These are phyloP conservation scores for Kitagawia praeruptora DNA, from an alignment of 129 eudicot genomes.

Conservation along the genomic window DNA sequence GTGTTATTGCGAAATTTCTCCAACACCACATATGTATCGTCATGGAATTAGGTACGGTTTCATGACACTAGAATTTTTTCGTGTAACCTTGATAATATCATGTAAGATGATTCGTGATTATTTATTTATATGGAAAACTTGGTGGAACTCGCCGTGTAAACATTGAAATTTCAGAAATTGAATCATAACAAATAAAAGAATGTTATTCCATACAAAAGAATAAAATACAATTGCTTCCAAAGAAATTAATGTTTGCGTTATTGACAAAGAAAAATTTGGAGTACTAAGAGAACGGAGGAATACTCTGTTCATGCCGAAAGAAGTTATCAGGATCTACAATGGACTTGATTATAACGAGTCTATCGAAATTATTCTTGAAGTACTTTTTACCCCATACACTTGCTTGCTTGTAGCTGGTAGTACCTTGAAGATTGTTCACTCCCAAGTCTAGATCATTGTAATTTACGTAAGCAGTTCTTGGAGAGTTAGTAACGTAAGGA, in stretches of 20 bases:
- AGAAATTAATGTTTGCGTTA: too few species aligned
- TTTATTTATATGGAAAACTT: too few species aligned
- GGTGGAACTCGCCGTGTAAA: background rate
- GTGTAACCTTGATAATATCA: too few species aligned
- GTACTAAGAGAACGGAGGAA: background rate
- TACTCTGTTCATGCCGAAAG: background rate
- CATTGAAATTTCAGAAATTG: background rate
- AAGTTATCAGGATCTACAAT: background rate
- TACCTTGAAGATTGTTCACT: background rate
- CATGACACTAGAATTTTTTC: too few species aligned
- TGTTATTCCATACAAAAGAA: too few species aligned
- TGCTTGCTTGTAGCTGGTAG: constrained; percentile 1
- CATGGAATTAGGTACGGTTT: too few species aligned
- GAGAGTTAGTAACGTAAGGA: background rate
- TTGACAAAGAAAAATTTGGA: background rate
- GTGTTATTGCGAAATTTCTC: too few species aligned
- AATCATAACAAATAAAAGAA: too few species aligned
- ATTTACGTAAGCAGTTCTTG: background rate
- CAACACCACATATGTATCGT: too few species aligned
- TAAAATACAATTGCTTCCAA: too few species aligned
- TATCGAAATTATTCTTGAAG: background rate
- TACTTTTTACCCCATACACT: background rate
- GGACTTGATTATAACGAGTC: background rate
- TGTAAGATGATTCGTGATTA: too few species aligned
- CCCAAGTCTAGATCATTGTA: background rate